phyloP scores from a whole-genome alignment of 164 flowering plant species.

The Chimonanthus salicifolius region DNA sequence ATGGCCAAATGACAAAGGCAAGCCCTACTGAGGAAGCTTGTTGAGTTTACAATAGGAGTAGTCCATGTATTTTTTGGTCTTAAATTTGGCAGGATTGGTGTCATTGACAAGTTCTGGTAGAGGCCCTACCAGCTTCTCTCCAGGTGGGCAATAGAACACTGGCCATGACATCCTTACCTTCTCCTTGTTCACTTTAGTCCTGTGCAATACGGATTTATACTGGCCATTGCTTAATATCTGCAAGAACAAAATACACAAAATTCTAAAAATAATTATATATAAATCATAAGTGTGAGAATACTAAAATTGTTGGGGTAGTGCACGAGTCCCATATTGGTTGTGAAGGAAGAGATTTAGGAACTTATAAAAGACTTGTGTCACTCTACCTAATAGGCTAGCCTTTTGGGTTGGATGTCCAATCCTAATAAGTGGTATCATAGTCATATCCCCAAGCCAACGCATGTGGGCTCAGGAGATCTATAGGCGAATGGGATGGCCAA shows the following conservation, averaged over 20 bases:
- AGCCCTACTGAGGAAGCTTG: constrained; percentile 53
- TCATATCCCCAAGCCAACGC: too few relatives aligned
- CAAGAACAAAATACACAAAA: neutral
- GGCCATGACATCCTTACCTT: constrained; percentile 64
- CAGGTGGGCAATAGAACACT: constrained; percentile 51
- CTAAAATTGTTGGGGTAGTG: too few relatives aligned
- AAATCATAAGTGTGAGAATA: too few relatives aligned
- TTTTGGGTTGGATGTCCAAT: too few relatives aligned
- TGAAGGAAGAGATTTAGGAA: too few relatives aligned
- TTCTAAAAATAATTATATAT: neutral
- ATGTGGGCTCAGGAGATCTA: too few relatives aligned
- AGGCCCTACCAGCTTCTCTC: constrained; percentile 52
- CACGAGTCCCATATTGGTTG: too few relatives aligned
- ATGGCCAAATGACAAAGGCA: neutral
- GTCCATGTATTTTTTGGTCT: constrained; percentile 56
- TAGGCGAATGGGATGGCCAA: too few relatives aligned
- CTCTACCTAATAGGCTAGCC: too few relatives aligned
- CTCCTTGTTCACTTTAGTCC: constrained; percentile 53
- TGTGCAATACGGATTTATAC: constrained; percentile 46
- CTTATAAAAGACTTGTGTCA: too few relatives aligned
- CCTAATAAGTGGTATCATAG: too few relatives aligned
- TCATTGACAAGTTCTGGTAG: constrained; percentile 49
- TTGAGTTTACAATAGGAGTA: constrained; percentile 70
- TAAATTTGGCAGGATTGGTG: constrained; percentile 49
- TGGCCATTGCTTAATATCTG: constrained; percentile 60